Evolutionary conservation across 2,329 filamentous ascomycete genomes (phyloP), one percentile per base, ranked within the genome.

Genomic region (Hypoxylon sp.): DNA sequence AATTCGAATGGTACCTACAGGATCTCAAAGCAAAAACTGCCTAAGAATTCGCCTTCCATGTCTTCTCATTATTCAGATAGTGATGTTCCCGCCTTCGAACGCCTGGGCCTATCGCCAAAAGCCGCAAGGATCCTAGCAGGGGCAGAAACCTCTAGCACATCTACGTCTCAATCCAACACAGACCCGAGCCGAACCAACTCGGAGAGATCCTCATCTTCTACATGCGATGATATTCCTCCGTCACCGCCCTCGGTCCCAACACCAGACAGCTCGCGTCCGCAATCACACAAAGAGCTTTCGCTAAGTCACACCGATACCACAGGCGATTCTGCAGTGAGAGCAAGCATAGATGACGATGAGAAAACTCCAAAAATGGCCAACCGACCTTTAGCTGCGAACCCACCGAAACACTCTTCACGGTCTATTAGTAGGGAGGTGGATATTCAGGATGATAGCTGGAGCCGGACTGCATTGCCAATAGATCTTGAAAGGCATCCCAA

Each of bases 241-340:
- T 78, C 79, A 3, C 77, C 80, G 1, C 81, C 81, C 0, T 78
- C 79, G 11, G 75, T 75, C 0, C 81, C 79, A 3, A 84, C 81
- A 0, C 81, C 81, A 3, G 80, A 82, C 53, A 83, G 79, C 5
- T 83, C 81, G 4, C 75, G 81, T n/a, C 81, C 82, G 2, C 82
- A 83, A 56, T 83, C 81, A 4, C 74, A 77, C 9, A 81, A 80
- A 65, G 81, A 78, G n/a, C 19, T 71, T 17, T 48, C 58, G 5
- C 59, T 76, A 6, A 66, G 74, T 1, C 62, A 72, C 3, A 48
- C 68, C 0, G 77, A 75, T 5, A 66, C 46, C 31, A 53, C 67
- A n/a, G 67, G 65, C 13, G 58, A 14, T 3, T 44, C 48, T 5
- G 24, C 58, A 14, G 53, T 33, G 10, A 67, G 52, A 44, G 37